Percentiles rank a stretch among this genome's conserved stretches.
phyloP scores from a whole-genome alignment of 164 flowering plant genomes.

The Tetrastigma voinierianum region DNA sequence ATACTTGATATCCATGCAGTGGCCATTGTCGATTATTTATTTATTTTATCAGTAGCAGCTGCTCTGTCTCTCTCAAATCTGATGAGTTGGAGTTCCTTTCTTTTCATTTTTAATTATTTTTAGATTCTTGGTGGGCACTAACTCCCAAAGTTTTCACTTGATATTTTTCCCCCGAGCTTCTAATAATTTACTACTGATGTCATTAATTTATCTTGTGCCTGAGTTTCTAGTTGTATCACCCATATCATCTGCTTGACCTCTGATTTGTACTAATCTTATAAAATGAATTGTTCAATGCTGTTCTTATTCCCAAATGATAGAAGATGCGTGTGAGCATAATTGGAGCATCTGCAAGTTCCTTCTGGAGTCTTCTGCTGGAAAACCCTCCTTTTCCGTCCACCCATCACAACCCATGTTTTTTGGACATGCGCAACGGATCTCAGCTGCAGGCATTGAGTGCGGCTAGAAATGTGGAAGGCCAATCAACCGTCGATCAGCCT shows the following conservation, averaged over 20 bases:
- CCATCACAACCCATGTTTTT: conserved; percentile 93
- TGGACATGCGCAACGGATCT: conserved; percentile 74
- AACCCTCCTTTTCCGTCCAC: conserved; percentile 63
- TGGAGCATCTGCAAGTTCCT: conserved; percentile 58
- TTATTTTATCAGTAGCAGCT: too few relatives aligned
- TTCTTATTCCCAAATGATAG: conserved; percentile 41
- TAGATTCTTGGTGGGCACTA: too few relatives aligned
- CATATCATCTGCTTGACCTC: background rate
- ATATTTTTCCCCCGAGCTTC: background rate
- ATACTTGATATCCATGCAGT: too few relatives aligned
- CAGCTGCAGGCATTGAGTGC: conserved; percentile 81
- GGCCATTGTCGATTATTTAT: too few relatives aligned
- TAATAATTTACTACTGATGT: background rate
- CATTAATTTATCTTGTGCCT: too few relatives aligned
- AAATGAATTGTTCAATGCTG: background rate
- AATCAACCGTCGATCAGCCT: conserved; percentile 40
- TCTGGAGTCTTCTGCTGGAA: conserved; percentile 30
- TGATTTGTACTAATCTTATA: background rate
- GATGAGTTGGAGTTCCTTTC: too few relatives aligned
- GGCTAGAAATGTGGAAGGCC: conserved; percentile 67
- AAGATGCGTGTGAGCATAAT: conserved; percentile 74
- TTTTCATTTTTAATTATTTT: too few relatives aligned
- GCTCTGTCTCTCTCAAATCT: too few relatives aligned
- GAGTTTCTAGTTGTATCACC: background rate
- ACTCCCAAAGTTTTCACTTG: background rate